Base-by-base conservation (phyloP, 2,329 filamentous ascomycete genomes). In the Penicillium paneum region DNA sequence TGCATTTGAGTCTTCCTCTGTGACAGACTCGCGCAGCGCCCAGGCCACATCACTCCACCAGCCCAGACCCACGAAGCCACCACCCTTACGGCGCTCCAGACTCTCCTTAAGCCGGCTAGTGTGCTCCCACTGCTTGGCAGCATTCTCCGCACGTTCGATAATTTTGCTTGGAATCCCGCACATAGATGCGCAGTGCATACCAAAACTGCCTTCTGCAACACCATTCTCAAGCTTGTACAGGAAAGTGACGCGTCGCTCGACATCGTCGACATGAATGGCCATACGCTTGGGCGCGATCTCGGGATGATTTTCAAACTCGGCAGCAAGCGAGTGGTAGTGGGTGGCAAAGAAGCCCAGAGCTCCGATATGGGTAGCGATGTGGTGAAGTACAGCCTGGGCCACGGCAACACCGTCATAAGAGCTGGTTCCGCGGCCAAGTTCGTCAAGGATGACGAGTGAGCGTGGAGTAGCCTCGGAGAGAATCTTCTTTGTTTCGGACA, bases 171-270 rank as follows among this genome's bases (percentile, higher is more conserved):
- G 85, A 60, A 99, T 97, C 1, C 94, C 94, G 66, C 94, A 99
- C 94, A 99, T 99, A 56, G 91, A 88, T 1, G 94, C 94, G 70
- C 94, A 99, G 73, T 99, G 94, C 94, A 99, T 99, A 65, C 94
- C 94, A 68, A 97, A 99, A 67, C 90, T 96, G 15, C 94, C 94
- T 73, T 97, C 92, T 0, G 94, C 94, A 10, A 97, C 91, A 1
- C 94, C 94, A 13, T 90, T 84, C 73, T 97, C 94, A 0, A 99
- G 83, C 67, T 90, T 92, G 77, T 99, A 99, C 52, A 99, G 72
- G 76, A 99, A 99, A 0, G 93, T 97, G n/a, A 99, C 86, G n/a
- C 87, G 85, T 24, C 90, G 83, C 54, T 90, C 83, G 43, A 81
- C 83, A 5, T 94, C 89, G 60, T 99, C 93, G 1, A 99, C 94